These are phyloP conservation scores for Lagenidium giganteum DNA, from an alignment of 352 stramenopile species.

Conservation along the genomic window DNA sequence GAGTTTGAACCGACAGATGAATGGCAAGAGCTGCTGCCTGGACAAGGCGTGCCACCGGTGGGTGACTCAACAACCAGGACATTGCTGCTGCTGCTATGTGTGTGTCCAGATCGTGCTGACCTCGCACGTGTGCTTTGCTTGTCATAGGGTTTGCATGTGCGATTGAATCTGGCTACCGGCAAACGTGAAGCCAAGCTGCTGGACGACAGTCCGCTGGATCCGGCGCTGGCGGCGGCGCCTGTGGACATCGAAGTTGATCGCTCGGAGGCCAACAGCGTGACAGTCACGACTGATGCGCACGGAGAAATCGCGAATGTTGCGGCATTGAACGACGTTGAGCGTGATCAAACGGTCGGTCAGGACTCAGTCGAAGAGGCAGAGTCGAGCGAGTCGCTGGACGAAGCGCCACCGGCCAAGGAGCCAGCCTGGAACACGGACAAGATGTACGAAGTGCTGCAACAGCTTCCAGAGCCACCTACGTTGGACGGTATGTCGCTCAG, in stretches of 20 bases:
- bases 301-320: slow-evolving; percentile 35
- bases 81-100: too few species aligned
- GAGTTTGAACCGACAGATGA: slow-evolving; percentile 64
- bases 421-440: slow-evolving; percentile 84
- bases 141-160: slow-evolving; percentile 76
- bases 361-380: slow-evolving; percentile 15
- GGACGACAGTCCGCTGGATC: too few species aligned
- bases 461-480: slow-evolving; percentile 65
- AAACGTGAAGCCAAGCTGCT: slow-evolving; percentile 84
- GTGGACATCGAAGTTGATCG: slow-evolving; percentile 16
- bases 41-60: slow-evolving; percentile 59
- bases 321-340: too few species aligned
- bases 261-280: slow-evolving; percentile 34
- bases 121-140: neutral
- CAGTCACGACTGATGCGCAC: slow-evolving; percentile 44
- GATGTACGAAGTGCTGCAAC: slow-evolving; percentile 76
- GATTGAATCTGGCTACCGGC: slow-evolving; percentile 76
- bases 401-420: slow-evolving; percentile 28
- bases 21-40: slow-evolving; percentile 63
- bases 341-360: too few species aligned
- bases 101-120: too few species aligned
- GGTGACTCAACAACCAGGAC: too few species aligned
- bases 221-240: too few species aligned
- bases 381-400: slow-evolving; percentile 15
- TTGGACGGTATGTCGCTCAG: slow-evolving; percentile 79